A percentile compares a stretch with the other conserved stretches of the same genome.
Conservation (phyloP, 306 rosid species). For the Echinosophora koreensis region DNA sequence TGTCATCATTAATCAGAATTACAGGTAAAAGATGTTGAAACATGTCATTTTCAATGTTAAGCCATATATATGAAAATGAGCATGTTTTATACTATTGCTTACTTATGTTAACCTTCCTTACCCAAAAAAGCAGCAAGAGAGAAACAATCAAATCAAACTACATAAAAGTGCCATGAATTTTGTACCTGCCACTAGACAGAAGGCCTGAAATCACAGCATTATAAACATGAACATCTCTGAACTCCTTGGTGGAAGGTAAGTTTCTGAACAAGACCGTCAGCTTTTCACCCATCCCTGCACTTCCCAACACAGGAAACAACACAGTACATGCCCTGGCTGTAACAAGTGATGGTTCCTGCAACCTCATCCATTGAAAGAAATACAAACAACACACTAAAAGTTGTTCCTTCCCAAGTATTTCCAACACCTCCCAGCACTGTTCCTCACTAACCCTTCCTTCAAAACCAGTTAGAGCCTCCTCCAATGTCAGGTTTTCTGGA, state of each 20-base stretch:
- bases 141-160: no score
- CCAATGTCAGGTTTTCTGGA: constrained; percentile 67
- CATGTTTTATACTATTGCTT: neutral
- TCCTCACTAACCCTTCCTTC: constrained; percentile 62
- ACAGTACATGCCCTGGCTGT: constrained; percentile 71
- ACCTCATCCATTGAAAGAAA: constrained; percentile 93
- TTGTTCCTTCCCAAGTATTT: constrained; percentile 62
- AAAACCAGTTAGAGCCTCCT: constrained; percentile 67
- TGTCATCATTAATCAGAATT: constrained; percentile 29
- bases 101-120: no score
- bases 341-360: constrained; percentile 72
- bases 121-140: no score
- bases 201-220: constrained; percentile 88
- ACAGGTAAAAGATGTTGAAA: constrained; percentile 1
- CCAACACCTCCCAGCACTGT: constrained; percentile 70
- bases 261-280: constrained; percentile 67
- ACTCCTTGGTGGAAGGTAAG: constrained; percentile 65
- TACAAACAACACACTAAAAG: constrained; percentile 67
- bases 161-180: constrained; percentile 17
- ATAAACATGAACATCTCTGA: constrained; percentile 77
- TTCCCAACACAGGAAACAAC: constrained; percentile 81
- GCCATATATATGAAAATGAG: neutral
- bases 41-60: constrained; percentile 6
- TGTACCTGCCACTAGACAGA: constrained; percentile 65
- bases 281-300: constrained; percentile 78